Evolutionary conservation across 495 filamentous ascomycete genomes (phyloP).

Genomic region (Parmelia sp.): DNA sequence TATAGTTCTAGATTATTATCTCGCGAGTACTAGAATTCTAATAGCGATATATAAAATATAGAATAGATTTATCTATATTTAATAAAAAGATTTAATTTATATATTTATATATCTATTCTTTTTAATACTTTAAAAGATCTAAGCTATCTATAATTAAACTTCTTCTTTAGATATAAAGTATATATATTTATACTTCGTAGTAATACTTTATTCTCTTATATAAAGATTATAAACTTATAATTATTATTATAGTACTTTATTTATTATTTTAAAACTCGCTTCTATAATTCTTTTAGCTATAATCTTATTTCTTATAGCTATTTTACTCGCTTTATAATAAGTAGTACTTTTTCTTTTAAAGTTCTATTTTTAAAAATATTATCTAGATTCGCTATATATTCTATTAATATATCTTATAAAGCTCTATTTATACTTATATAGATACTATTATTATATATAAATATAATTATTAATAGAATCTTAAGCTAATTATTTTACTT

Average conservation of each 20-base stretch:
- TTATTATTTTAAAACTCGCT: not conserved
- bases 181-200: not conserved
- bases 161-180: not conserved
- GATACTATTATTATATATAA: not conserved
- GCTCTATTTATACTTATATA: not conserved
- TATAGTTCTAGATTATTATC: too few relatives aligned
- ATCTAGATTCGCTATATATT: not conserved
- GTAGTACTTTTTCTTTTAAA: too few relatives aligned
- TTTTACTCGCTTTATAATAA: too few relatives aligned
- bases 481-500: constrained; percentile 21
- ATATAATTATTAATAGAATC: not conserved
- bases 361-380: not conserved
- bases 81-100: too few relatives aligned
- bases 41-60: too few relatives aligned
- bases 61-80: too few relatives aligned
- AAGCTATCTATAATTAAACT: not conserved
- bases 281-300: too few relatives aligned
- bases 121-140: too few relatives aligned
- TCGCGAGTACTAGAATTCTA: too few relatives aligned
- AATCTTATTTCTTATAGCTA: too few relatives aligned
- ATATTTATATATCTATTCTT: too few relatives aligned
- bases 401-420: not conserved
- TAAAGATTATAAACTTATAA: not conserved
- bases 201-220: not conserved
- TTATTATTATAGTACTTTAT: not conserved